Conservation (phyloP, 352 stramenopile genomes). For the Phytophthora rubi region DNA sequence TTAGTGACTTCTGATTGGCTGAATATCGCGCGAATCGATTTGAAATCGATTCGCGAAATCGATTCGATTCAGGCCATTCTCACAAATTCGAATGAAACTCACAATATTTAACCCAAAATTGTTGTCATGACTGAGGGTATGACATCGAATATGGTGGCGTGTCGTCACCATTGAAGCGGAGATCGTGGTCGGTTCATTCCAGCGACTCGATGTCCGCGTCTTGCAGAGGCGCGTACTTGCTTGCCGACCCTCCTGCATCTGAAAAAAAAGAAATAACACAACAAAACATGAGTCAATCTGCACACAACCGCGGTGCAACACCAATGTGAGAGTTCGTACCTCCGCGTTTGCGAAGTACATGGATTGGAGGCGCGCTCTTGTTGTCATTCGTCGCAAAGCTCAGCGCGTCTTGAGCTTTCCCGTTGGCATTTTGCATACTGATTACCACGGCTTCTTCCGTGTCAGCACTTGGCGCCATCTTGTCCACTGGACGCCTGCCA, state of each 20-base stretch:
- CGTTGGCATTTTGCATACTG: slow-evolving; percentile 25
- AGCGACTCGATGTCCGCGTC: slow-evolving; percentile 25
- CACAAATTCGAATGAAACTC: too few relatives aligned
- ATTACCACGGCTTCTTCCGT: slow-evolving; percentile 13
- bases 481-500: too few relatives aligned
- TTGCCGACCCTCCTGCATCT: slow-evolving; percentile 7
- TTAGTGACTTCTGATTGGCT: too few relatives aligned
- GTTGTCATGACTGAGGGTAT: slow-evolving; percentile 1
- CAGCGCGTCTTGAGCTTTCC: slow-evolving; percentile 2
- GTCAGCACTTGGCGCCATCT: slow-evolving; percentile 12
- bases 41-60: too few relatives aligned
- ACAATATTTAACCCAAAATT: slow-evolving; percentile 37
- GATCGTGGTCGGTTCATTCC: slow-evolving; percentile 7
- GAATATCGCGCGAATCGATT: too few relatives aligned
- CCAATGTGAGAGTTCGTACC: slow-evolving; percentile 7
- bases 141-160: background rate
- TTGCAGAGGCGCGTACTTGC: slow-evolving; percentile 13
- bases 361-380: slow-evolving; percentile 17
- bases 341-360: slow-evolving; percentile 25
- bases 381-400: slow-evolving; percentile 4
- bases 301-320: too few relatives aligned
- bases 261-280: background rate
- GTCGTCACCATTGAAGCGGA: background rate
- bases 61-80: too few relatives aligned
- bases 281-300: background rate